These are phyloP conservation scores for Coemansia erecta DNA, from an alignment of 192 early-diverging fungal species.

Conservation along the genomic window DNA sequence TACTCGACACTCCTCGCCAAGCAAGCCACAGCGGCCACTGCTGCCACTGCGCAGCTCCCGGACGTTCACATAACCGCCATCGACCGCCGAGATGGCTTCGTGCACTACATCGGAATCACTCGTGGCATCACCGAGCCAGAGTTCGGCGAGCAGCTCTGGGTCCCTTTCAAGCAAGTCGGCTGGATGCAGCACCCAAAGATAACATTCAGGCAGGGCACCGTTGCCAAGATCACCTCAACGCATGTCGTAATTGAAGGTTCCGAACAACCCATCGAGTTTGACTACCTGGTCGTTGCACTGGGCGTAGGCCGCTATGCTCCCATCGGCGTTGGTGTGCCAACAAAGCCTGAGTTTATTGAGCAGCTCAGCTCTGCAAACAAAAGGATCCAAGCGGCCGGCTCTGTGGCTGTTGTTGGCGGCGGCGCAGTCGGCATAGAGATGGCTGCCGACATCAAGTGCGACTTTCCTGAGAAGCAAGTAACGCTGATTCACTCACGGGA, in stretches of 20 bases:
- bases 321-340: constrained; percentile 22
- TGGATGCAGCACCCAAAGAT: constrained; percentile 45
- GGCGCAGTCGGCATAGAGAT: constrained; percentile 78
- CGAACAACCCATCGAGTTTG: constrained; percentile 40
- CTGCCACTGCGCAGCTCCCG: neutral
- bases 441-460: constrained; percentile 62
- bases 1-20: constrained; percentile 28
- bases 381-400: constrained; percentile 53
- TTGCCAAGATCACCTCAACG: constrained; percentile 33
- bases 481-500: constrained; percentile 38
- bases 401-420: constrained; percentile 64
- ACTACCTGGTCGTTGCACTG: constrained; percentile 56
- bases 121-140: constrained; percentile 50
- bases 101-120: constrained; percentile 55
- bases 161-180: constrained; percentile 48
- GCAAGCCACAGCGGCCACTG: neutral
- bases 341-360: constrained; percentile 22
- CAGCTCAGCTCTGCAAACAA: constrained; percentile 14
- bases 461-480: constrained; percentile 40
- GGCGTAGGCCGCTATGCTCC: constrained; percentile 49
- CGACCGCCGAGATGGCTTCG: constrained; percentile 56
- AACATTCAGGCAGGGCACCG: constrained; percentile 40
- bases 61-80: constrained; percentile 55
- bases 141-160: constrained; percentile 53
- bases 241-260: neutral